Conservation (phyloP, 129 eudicot species). For the Lactuca sativa region DNA sequence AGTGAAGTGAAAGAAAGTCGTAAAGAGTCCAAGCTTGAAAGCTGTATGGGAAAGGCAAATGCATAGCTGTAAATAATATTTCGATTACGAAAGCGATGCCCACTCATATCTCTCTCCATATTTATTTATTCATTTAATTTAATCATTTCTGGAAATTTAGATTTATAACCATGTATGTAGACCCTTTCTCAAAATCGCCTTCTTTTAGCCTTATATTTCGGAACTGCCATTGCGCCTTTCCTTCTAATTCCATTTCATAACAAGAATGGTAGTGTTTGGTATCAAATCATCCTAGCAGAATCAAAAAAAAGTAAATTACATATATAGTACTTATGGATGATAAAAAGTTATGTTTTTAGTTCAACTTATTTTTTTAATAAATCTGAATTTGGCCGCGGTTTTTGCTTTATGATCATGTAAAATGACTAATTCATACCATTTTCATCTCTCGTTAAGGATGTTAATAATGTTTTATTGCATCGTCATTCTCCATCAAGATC, state of each 20-base stretch:
- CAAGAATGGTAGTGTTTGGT: no score
- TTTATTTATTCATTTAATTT: background rate
- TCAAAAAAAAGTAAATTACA: no score
- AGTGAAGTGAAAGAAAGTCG: conserved; percentile 35
- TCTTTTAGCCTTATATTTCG: background rate
- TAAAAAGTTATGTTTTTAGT: no score
- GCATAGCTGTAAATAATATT: conserved; percentile 29
- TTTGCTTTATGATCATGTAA: no score
- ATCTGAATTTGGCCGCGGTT: no score
- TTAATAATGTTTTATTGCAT: no score
- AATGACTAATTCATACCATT: no score
- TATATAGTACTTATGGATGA: no score
- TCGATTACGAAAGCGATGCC: conserved; percentile 32
- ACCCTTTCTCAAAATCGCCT: background rate
- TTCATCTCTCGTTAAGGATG: no score
- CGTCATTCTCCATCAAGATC: no score
- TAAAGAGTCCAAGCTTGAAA: conserved; percentile 20
- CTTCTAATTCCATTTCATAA: background rate
- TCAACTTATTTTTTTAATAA: no score
- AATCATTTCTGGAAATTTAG: background rate
- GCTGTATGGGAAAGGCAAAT: conserved; percentile 13
- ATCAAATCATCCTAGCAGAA: no score
- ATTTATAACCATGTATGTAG: background rate
- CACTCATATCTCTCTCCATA: conserved; percentile 6
- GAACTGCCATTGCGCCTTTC: conserved; percentile 3